Percentiles rank a stretch among this genome's conserved stretches.
These are phyloP conservation scores for Wickerhamomyces sydowiorum DNA, from an alignment of 805 yeast species.

Conservation along the genomic window DNA sequence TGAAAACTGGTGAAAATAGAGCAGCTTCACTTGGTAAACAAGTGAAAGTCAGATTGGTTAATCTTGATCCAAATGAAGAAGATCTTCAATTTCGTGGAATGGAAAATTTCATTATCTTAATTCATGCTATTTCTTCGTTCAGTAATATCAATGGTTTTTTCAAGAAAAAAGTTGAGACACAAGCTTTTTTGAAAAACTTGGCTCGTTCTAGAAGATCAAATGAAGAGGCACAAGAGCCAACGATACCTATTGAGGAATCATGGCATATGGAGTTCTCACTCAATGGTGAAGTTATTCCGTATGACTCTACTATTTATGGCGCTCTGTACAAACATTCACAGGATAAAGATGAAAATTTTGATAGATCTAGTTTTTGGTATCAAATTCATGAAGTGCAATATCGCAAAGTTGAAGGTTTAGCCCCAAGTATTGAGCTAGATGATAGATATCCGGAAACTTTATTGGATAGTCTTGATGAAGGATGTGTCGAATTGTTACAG, in stretches of 20 bases:
- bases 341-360: conserved; percentile 30
- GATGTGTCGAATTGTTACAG: conserved; percentile 19
- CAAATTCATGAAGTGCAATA: conserved; percentile 47
- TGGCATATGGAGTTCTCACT: conserved; percentile 52
- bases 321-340: conserved; percentile 54
- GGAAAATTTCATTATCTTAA: conserved; percentile 28
- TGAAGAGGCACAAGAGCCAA: no score
- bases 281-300: conserved; percentile 52
- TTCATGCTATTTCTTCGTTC: conserved; percentile 51
- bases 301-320: conserved; percentile 70
- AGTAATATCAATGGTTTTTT: conserved; percentile 38
- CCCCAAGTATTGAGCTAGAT: conserved; percentile 16
- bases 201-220: conserved; percentile 10
- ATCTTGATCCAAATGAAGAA: conserved; percentile 26
- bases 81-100: conserved; percentile 16
- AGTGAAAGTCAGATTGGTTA: conserved; percentile 48
- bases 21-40: conserved; percentile 68
- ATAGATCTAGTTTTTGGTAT: conserved; percentile 52
- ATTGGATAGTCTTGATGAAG: conserved; percentile 22
- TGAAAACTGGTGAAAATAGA: conserved; percentile 32
- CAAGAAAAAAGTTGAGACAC: conserved; percentile 28
- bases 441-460: conserved; percentile 25
- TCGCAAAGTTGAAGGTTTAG: conserved; percentile 29
- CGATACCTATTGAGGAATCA: conserved; percentile 1
- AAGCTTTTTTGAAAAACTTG: conserved; percentile 18